Percentiles rank a stretch among this genome's conserved stretches.
Evolutionary conservation across 805 yeast species (phyloP).

Genomic region (Cyberlindnera euphorbiiphila): DNA sequence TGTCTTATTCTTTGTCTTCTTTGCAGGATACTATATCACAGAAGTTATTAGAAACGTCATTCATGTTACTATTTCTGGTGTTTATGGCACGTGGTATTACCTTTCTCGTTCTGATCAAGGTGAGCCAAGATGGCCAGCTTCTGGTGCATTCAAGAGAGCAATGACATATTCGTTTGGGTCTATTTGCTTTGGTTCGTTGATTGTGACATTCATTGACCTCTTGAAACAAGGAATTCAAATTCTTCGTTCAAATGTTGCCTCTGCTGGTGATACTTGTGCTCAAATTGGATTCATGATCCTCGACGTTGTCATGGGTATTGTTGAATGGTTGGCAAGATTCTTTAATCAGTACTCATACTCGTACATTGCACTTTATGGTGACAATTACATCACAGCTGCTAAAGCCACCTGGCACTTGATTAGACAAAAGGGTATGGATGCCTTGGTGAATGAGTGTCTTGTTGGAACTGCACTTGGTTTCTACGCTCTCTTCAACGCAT

Average conservation of each 20-base stretch:
- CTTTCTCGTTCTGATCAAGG: constrained; percentile 71
- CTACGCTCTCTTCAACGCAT: constrained; percentile 69
- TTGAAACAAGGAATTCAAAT: constrained; percentile 51
- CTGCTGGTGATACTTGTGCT: constrained; percentile 48
- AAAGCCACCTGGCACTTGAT: constrained; percentile 78
- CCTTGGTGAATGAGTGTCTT: constrained; percentile 78
- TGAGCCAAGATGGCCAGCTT: constrained; percentile 73
- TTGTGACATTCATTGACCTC: constrained; percentile 69
- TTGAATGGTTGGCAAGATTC: constrained; percentile 79
- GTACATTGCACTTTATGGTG: constrained; percentile 83
- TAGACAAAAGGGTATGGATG: constrained; percentile 77
- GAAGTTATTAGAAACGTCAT: constrained; percentile 80
- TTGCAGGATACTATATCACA: constrained; percentile 78
- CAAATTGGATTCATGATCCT: constrained; percentile 50
- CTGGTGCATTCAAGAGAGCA: constrained; percentile 76
- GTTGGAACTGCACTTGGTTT: constrained; percentile 76
- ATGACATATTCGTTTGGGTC: constrained; percentile 87
- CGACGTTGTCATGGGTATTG: constrained; percentile 55
- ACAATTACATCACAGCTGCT: constrained; percentile 68
- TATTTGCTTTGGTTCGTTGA: constrained; percentile 77
- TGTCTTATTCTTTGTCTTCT: constrained; percentile 64
- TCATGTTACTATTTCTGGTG: constrained; percentile 78
- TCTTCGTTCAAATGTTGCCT: constrained; percentile 48
- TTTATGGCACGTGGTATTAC: constrained; percentile 91
- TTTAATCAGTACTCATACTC: constrained; percentile 91